Evolutionary conservation across 176 grass and related monocot species (phyloP), one percentile per base, ranked within the genome.

Genomic region (Alloteropsis semialata): DNA sequence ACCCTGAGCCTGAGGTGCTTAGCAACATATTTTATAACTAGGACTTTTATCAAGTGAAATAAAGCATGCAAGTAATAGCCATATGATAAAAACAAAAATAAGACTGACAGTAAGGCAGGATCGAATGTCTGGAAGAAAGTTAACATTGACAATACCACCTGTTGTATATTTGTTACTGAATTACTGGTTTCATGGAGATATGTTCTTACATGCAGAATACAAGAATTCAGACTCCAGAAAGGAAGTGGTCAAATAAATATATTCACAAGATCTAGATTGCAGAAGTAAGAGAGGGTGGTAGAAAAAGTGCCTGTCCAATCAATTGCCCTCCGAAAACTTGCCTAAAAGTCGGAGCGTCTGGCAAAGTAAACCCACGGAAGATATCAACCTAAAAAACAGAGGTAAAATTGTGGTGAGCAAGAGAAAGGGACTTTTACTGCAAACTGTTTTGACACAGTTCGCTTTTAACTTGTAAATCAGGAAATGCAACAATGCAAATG

Each of bases 301-400:
- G 56, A 81, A 85, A 49, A 49, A 73, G 87, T 94, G 72, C 96
- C 96, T 99, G 96, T 73, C 89, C 96, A 90, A 99, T 95, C 34
- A 99, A 89, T n/a, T 99, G 96, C 65, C 96, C 96, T 86, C 96
- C 96, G 84, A 93, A 99, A 84, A 99, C 93, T 85, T 89, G 87
- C 77, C 63, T 86, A 89, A 99, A 96, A 53, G 33, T 75, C 69
- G 96, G 96, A 90, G 91, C 87, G 88, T 84, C 89, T 81, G 91
- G 96, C 76, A 89, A 89, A 71, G 91, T 88, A 92, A 90, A 90
- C 29, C 91, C 96, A 86, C 96, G 87, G 58, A 99, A 96, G 36
- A 99, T 87, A 88, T 96, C 87, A 33, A 99, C 91, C 96, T 99
- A 82, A 41, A 49, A 70, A 84, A 65, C 9, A 74, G 62, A 21